Conservation (phyloP, 768 basidiomycete species). For the Hypholoma sublateritium region DNA sequence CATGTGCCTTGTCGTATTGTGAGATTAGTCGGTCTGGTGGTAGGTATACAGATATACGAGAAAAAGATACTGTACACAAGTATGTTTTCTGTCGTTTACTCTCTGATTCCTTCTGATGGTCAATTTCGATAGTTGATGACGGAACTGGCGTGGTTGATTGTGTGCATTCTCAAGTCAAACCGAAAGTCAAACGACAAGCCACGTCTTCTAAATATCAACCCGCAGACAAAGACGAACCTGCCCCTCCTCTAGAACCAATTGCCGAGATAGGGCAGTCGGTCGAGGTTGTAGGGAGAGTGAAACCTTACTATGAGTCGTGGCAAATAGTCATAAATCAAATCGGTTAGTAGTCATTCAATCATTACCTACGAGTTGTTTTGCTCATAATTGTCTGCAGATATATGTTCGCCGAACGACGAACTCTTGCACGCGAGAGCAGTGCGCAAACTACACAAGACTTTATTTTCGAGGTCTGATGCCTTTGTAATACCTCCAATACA, state of each 20-base stretch:
- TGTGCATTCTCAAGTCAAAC: slow-evolving; percentile 36
- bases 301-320: slow-evolving; percentile 37
- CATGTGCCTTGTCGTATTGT: slow-evolving; percentile 69
- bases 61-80: slow-evolving; percentile 59
- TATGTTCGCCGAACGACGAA: slow-evolving; percentile 59
- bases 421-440: slow-evolving; percentile 56
- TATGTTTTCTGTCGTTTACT: slow-evolving; percentile 25
- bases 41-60: slow-evolving; percentile 62
- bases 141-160: slow-evolving; percentile 77
- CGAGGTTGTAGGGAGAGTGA: slow-evolving; percentile 46
- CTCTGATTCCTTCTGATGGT: neutral
- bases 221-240: slow-evolving; percentile 8
- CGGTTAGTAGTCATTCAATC: slow-evolving; percentile 33
- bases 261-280: slow-evolving; percentile 48
- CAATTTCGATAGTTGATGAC: slow-evolving; percentile 60
- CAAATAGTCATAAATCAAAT: slow-evolving; percentile 50
- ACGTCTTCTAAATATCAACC: slow-evolving; percentile 11
- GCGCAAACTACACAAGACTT: slow-evolving; percentile 47
- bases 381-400: slow-evolving; percentile 28
- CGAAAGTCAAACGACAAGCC: slow-evolving; percentile 13
- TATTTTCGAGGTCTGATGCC: slow-evolving; percentile 47
- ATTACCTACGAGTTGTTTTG: neutral
- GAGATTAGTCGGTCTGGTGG: slow-evolving; percentile 59
- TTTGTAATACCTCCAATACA: slow-evolving; percentile 43
- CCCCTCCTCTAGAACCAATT: slow-evolving; percentile 31